Evolutionary conservation across 2,329 filamentous ascomycete genomes (phyloP), one percentile per base, ranked within the genome.

Genomic region (Phoma herbarum): DNA sequence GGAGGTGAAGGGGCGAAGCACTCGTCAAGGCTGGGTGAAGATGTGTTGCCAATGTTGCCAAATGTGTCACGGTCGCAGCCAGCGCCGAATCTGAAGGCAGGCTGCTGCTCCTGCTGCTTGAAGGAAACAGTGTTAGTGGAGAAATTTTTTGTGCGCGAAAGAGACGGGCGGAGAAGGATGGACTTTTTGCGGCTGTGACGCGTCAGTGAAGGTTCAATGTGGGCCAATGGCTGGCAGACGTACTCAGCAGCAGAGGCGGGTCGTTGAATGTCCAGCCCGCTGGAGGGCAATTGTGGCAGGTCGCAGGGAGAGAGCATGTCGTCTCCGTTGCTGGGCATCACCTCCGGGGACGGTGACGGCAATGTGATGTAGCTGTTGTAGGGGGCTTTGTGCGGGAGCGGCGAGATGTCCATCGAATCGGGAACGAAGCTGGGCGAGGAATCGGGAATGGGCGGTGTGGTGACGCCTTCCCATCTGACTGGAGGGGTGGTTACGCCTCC

Each of bases 361-460:
- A 92, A 78, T 28, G 83, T 77, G 45, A 81, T 73, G 63, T 83
- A 80, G 52, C 45, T 56, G 43, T 54, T 43, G 71, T 87, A 93
- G 12, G 90, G 85, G 28, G 85, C 82, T 82, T 97, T 97, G 82
- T 97, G 92, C 43, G 60, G 93, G 39, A 98, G 80, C 37, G 95
- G 94, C 43, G 94, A 97, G 77, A 97, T 88, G 73, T 98, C 93
- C 92, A 98, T 97, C 55, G 87, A 83, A 76, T 97, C 93, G 60
- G 86, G 85, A 53, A 83, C 78, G 33, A 85, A 85, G 54, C 86
- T 87, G 7, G 93, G 93, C 43, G 94, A 96, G 7, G 93, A 97
- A 1, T 92, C 90, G 22, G 88, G 88, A 51, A 96, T 83, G 42
- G 92, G 91, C 59, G 95, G 93, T 35, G 93, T 97, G 33, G 90